Conservation (phyloP, 345 rosid species). For the Brassica juncea region DNA sequence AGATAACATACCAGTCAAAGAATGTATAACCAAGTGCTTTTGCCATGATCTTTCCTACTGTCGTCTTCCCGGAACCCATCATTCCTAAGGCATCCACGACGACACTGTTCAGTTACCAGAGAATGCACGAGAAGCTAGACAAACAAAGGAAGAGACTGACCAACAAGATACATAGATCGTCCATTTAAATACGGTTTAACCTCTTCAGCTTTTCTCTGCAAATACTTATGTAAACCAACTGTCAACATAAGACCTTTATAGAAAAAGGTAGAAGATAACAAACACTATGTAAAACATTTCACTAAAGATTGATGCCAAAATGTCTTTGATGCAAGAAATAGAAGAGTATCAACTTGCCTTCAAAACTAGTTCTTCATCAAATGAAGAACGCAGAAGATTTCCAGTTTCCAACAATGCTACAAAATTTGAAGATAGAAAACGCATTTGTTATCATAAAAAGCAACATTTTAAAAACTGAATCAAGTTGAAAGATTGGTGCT, state of each 20-base stretch:
- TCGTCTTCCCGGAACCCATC: slow-evolving; percentile 99
- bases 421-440: slow-evolving; percentile 22
- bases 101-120: neutral
- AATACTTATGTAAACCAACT: neutral
- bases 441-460: slow-evolving; percentile 7
- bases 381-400: slow-evolving; percentile 40
- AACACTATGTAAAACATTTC: slow-evolving; percentile 6
- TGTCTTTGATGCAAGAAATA: neutral
- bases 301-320: neutral
- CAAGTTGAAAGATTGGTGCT: slow-evolving; percentile 17
- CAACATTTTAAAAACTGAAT: neutral
- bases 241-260: slow-evolving; percentile 30
- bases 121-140: neutral
- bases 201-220: slow-evolving; percentile 80
- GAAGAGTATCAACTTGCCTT: slow-evolving; percentile 48
- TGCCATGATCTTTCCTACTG: slow-evolving; percentile 78
- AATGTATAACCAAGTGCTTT: slow-evolving; percentile 68
- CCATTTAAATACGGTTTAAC: slow-evolving; percentile 73
- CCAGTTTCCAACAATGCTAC: slow-evolving; percentile 69
- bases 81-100: slow-evolving; percentile 53
- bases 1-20: slow-evolving; percentile 63
- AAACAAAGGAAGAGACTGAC: slow-evolving; percentile 52
- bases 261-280: neutral
- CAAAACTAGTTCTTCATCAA: slow-evolving; percentile 60
- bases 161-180: slow-evolving; percentile 85